phyloP scores from a whole-genome alignment of 176 grass and related monocot species.

The Ensete ventricosum region DNA sequence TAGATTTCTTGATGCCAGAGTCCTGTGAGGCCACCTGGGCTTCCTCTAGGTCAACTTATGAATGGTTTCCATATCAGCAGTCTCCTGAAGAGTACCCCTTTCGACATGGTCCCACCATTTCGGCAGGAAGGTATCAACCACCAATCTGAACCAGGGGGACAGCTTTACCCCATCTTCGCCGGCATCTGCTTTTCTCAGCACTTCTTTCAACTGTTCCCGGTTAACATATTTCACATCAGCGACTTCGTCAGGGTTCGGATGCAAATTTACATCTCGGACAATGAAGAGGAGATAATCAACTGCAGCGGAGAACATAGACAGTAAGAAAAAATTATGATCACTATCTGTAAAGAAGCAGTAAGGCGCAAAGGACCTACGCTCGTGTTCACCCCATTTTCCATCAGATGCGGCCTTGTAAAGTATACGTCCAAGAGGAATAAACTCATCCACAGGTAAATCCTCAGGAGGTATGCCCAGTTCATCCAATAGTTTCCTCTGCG shows the following conservation, averaged over 20 bases:
- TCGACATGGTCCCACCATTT: conserved; percentile 92
- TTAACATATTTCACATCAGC: conserved; percentile 71
- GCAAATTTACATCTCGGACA: conserved; percentile 55
- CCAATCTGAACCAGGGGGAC: conserved; percentile 87
- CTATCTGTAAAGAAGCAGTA: background rate
- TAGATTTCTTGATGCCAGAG: too few relatives aligned
- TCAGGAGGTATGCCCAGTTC: conserved; percentile 77
- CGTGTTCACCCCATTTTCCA: conserved; percentile 98
- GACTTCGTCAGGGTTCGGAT: conserved; percentile 82
- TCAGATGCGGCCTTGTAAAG: conserved; percentile 97
- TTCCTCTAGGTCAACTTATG: conserved; percentile 45
- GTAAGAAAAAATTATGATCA: background rate
- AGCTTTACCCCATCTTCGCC: conserved; percentile 72
- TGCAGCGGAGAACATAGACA: conserved; percentile 8
- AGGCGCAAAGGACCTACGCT: conserved; percentile 37
- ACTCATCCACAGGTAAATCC: conserved; percentile 78
- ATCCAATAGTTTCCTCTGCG: conserved; percentile 87
- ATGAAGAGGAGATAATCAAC: conserved; percentile 89
- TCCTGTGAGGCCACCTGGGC: background rate
- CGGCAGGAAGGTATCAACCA: conserved; percentile 84
- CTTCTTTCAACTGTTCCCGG: conserved; percentile 61
- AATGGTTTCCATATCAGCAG: conserved; percentile 85
- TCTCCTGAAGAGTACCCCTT: conserved; percentile 54
- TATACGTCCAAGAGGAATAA: conserved; percentile 77
- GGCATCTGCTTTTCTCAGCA: conserved; percentile 54